Base-by-base conservation (phyloP, 306 rosid genomes). In the Rubus parviflorus region DNA sequence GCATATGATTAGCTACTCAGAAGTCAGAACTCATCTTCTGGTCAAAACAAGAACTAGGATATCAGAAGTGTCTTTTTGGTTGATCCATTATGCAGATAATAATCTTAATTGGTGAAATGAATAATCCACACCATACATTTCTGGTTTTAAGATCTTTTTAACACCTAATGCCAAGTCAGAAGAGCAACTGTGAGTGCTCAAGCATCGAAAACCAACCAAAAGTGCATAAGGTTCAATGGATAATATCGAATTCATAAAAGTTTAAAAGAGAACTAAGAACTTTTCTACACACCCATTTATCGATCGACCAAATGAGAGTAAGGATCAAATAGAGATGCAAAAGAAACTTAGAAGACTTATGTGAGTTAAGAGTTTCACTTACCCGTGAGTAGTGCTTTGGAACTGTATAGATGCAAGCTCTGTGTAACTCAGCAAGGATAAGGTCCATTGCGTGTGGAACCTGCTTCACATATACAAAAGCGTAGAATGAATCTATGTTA, bases 351-450 rank as follows among this genome's bases (percentile, higher is more conserved):
- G 8, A 10, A 54, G 30, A 54, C 23, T 20, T 12, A 49, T 13
- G 25, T 40, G 20, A 38, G 65, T 56, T n/a, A 13, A 5, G 3
- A 60, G 63, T 68, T 74, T 57, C 56, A 75, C 43, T 80, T 77
- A 92, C 97, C 92, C 87, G 82, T 73, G 81, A 84, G 81, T 87
- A 90, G 89, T 92, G 97, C 88, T 94, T 94, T 65, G 97, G 98
- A 72, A 92, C 93, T 46, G 97, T 88, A 88, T 92, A 94, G 45
- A 85, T 84, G 81, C 97, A 94, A 80, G 88, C 97, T 84, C 47
- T 81, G 73, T 94, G 92, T 63, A 94, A 84, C 91, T 94, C 98
- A 14, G 97, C 98, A 4, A 94, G 91, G 82, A 94, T 75, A 79
- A 94, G 37, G 89, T 89, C 96, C 97, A 89, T 84, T 52, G 77